Percentiles rank a stretch among this genome's conserved stretches.
phyloP scores from a whole-genome alignment of 495 filamentous ascomycete genomes.

The Tuber indicum region DNA sequence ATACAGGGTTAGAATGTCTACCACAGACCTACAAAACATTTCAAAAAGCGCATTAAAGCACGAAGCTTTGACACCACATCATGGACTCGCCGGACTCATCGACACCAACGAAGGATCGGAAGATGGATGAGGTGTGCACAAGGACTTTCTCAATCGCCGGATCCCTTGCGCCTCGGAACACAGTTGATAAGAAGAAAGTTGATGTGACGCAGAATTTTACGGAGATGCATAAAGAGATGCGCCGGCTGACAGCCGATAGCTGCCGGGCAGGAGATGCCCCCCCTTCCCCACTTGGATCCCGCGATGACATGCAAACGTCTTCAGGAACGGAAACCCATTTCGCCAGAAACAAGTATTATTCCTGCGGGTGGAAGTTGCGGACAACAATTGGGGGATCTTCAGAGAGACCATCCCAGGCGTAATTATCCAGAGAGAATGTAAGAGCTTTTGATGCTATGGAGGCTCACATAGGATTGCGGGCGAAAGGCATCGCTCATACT shows the following conservation, averaged over 20 bases:
- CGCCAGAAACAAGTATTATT: background rate
- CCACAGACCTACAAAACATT: background rate
- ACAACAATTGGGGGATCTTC: background rate
- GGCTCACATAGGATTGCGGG: background rate
- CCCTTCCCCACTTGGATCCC: background rate
- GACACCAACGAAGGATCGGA: background rate
- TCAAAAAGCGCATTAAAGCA: background rate
- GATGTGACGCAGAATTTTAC: background rate
- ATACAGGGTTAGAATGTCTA: background rate
- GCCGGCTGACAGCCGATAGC: background rate
- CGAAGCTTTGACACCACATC: background rate
- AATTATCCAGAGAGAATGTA: background rate
- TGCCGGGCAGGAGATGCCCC: background rate
- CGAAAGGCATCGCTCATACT: background rate
- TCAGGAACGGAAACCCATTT: background rate
- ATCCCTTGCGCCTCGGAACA: background rate
- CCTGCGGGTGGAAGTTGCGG: background rate
- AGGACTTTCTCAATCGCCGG: background rate
- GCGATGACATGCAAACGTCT: background rate
- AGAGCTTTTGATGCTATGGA: background rate
- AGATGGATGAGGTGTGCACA: too few species aligned
- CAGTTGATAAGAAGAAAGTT: background rate
- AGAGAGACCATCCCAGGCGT: background rate
- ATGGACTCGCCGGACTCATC: background rate
- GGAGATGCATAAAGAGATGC: background rate